Conservation (phyloP, 805 yeast genomes). For the Lipomyces yamadae region DNA sequence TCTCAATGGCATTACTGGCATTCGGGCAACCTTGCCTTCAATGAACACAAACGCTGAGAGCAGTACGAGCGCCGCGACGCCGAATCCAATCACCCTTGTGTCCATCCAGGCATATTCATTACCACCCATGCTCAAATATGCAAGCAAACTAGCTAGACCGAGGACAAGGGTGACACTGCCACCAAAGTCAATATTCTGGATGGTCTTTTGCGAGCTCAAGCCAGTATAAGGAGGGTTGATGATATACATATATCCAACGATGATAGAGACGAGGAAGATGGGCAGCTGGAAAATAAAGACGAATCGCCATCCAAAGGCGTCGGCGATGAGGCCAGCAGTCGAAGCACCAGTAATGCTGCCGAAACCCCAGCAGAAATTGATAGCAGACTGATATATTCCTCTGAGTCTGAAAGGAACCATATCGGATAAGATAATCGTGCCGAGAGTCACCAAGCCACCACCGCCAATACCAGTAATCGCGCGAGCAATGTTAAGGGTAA, state of each 20-base stretch:
- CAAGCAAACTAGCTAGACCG: slow-evolving; percentile 60
- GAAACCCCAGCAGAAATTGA: slow-evolving; percentile 51
- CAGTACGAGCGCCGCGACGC: slow-evolving; percentile 45
- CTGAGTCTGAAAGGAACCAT: slow-evolving; percentile 74
- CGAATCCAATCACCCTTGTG: slow-evolving; percentile 48
- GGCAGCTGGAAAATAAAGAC: slow-evolving; percentile 52
- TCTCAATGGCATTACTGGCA: slow-evolving; percentile 71
- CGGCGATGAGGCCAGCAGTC: slow-evolving; percentile 60
- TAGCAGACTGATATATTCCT: slow-evolving; percentile 67
- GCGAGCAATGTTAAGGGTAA: slow-evolving; percentile 47
- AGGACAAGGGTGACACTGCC: slow-evolving; percentile 66
- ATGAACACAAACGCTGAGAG: slow-evolving; percentile 54
- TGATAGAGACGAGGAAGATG: slow-evolving; percentile 46
- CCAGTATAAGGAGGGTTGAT: slow-evolving; percentile 31
- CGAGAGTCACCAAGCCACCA: slow-evolving; percentile 78
- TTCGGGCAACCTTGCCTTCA: slow-evolving; percentile 58
- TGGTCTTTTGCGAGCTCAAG: slow-evolving; percentile 13
- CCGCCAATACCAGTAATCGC: slow-evolving; percentile 91
- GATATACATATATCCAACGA: slow-evolving; percentile 44
- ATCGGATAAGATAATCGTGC: slow-evolving; percentile 78
- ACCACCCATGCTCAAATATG: slow-evolving; percentile 73
- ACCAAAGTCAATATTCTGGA: slow-evolving; percentile 57
- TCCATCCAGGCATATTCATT: slow-evolving; percentile 57
- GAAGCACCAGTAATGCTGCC: slow-evolving; percentile 79
- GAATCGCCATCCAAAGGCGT: slow-evolving; percentile 66